Percentiles rank a stretch among this genome's conserved stretches.
Evolutionary conservation across 2,329 filamentous ascomycete species (phyloP).

Genomic region (Botrytis aclada): DNA sequence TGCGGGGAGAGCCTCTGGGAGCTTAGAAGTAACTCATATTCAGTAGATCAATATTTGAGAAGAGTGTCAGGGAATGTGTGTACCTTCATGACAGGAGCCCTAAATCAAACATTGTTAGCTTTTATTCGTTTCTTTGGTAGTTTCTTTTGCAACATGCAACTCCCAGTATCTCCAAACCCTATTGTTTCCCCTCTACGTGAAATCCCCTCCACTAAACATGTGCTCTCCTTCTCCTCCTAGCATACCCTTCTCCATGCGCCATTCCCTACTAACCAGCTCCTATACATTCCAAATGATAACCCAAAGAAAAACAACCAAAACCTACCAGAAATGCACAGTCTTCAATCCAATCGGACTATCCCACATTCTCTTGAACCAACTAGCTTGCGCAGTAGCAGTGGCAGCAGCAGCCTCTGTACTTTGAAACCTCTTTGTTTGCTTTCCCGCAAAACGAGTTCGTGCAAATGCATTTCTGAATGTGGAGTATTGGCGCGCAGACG

Average conservation of each 20-base stretch:
- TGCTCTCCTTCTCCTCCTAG: neutral
- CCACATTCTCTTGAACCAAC: constrained; percentile 76
- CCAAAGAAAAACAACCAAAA: neutral
- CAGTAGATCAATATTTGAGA: neutral
- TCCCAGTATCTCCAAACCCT: neutral
- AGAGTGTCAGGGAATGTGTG: neutral
- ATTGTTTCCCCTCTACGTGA: neutral
- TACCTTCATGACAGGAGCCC: constrained; percentile 92
- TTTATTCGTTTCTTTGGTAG: neutral
- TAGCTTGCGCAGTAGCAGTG: constrained; percentile 40
- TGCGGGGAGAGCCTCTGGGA: neutral
- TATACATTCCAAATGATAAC: neutral
- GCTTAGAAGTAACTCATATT: neutral
- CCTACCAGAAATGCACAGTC: constrained; percentile 97
- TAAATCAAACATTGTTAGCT: constrained; percentile 38
- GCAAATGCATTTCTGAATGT: constrained; percentile 24
- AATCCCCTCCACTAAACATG: neutral
- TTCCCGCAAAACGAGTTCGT: neutral
- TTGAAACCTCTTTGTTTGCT: constrained; percentile 61
- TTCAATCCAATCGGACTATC: constrained; percentile 77
- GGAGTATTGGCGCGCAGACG: constrained; percentile 49
- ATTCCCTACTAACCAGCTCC: neutral
- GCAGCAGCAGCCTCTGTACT: constrained; percentile 52
- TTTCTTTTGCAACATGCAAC: neutral
- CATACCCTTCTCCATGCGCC: no score